phyloP scores from a whole-genome alignment of 257 asterid genomes.

The Solanum clarkiae region DNA sequence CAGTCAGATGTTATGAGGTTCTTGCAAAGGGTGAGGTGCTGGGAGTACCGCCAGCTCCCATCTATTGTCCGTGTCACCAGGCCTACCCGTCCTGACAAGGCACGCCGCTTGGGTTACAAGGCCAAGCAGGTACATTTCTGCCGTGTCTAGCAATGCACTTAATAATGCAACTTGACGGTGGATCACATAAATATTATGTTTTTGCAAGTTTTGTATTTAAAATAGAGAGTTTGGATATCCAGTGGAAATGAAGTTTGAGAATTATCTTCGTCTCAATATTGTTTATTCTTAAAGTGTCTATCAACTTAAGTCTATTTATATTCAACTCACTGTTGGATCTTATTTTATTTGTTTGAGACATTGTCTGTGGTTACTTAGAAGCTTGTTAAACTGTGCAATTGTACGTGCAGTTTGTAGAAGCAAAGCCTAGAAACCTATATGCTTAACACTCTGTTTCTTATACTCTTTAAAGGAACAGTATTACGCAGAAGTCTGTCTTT shows the following conservation, averaged over 20 bases:
- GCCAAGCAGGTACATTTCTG: background rate
- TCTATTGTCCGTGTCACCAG: background rate
- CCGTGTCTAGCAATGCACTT: background rate
- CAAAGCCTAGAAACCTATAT: background rate
- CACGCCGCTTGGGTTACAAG: background rate
- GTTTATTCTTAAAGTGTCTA: fast-evolving
- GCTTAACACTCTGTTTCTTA: background rate
- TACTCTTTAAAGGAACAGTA: background rate
- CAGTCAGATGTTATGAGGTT: background rate
- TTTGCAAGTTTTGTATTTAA: background rate
- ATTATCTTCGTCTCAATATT: background rate
- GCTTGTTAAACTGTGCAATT: background rate
- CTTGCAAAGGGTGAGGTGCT: background rate
- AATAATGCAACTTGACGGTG: background rate
- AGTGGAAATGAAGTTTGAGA: background rate
- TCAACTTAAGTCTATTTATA: background rate
- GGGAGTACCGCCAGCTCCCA: background rate
- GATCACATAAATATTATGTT: background rate
- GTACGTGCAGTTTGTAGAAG: background rate
- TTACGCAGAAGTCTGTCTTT: background rate
- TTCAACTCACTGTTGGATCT: background rate
- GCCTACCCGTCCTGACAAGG: background rate
- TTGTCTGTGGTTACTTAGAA: too few relatives aligned
- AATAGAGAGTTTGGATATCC: background rate
- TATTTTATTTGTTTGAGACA: background rate